Base-by-base conservation (phyloP, 2,329 filamentous ascomycete species). In the Cucurbitaria berberidis region DNA sequence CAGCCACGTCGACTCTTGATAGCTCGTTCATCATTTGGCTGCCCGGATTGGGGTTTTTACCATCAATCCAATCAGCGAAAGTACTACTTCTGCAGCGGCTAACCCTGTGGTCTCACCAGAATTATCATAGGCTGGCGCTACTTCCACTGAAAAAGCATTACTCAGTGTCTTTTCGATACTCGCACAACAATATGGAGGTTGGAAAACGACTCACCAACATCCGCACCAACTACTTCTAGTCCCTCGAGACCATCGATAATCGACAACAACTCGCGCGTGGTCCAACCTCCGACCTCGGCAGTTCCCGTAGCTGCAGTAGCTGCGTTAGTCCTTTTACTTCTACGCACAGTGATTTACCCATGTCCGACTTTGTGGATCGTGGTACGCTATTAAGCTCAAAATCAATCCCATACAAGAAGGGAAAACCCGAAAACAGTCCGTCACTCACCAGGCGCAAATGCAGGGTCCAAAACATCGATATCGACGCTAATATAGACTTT, bases 41-140 rank as follows among this genome's bases (percentile, higher is more conserved):
- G 45, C 16, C 22, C 68, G 55, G 40, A 77, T 72, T 18, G 76
- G 75, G 32, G 63, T 71, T 13, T 78, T 73, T 3, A 80, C 78
- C 74, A 81, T 82, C 27, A 83, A 55, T 3, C 70, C 70, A 21
- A 84, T 69, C 38, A 84, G 60, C 7, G 81, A 82, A 44, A 80
- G 75, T 0, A 79, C 82, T 6, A 84, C 77, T 59, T 84, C 81
- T 4, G 82, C 80, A n/a, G 82, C 82, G 13, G 81, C 81, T 24
- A 84, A 68, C 1, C 77, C 80, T 0, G 84, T 86, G 16, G 81
- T 78, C 69, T 87, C 84, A 0, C 84, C 85, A 51, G 81, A 76
- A 30, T 83, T 86, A 62, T 87, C 84, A 66, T 86, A 87, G 2
- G 84, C 79, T 1, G 85, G 84, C 22, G 84, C 81, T 24, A 87